A percentile compares a stretch with the other conserved stretches of the same genome.
phyloP scores from a whole-genome alignment of 192 early-diverging fungal genomes.

The Irineochytrium annulatum region DNA sequence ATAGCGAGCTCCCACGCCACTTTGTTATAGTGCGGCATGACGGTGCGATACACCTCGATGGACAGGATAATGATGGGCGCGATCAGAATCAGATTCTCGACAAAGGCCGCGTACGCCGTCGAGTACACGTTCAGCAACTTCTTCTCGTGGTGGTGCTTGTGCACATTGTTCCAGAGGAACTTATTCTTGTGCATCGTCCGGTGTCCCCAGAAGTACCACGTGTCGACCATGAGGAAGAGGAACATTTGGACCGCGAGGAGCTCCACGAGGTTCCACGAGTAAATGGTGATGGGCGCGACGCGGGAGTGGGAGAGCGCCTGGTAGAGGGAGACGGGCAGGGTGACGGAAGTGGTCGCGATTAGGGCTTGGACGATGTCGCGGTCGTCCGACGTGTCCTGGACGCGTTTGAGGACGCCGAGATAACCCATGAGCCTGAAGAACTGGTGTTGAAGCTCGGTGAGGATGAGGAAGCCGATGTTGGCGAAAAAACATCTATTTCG shows the following conservation, averaged over 20 bases:
- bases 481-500: too few species aligned
- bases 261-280: background rate
- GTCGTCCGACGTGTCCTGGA: background rate
- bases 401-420: slow-evolving; percentile 1
- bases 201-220: slow-evolving; percentile 4
- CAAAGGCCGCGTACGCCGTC: slow-evolving; percentile 1
- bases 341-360: background rate
- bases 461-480: slow-evolving; percentile 3
- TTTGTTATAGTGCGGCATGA: background rate
- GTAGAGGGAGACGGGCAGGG: background rate
- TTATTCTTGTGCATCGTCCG: slow-evolving; percentile 3
- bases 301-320: background rate
- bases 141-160: slow-evolving; percentile 10
- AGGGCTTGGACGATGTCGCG: background rate
- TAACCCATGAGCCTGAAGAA: background rate
- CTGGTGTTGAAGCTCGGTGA: background rate
- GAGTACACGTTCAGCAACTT: slow-evolving; percentile 2
- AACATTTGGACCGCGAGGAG: background rate
- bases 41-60: background rate
- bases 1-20: background rate
- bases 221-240: background rate
- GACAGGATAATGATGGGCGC: background rate
- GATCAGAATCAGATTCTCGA: slow-evolving; percentile 4
- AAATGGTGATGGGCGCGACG: background rate
- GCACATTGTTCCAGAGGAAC: slow-evolving; percentile 5